These are phyloP conservation scores for Comarum palustre DNA, from an alignment of 306 rosid genomes.

Conservation along the genomic window DNA sequence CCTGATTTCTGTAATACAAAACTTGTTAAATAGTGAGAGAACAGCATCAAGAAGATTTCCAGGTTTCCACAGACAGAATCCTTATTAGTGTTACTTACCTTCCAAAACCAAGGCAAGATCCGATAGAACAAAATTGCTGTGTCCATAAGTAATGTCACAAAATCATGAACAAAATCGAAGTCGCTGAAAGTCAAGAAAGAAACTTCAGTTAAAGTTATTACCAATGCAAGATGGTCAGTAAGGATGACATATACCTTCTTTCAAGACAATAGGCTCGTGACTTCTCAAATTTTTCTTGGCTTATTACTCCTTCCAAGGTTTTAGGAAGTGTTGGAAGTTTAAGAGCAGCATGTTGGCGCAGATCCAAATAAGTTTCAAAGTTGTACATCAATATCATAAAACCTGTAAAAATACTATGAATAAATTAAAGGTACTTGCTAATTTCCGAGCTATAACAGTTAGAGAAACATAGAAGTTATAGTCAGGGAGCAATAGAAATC, in stretches of 20 bases:
- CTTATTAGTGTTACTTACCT: constrained; percentile 44
- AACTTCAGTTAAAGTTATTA: neutral
- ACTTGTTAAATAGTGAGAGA: neutral
- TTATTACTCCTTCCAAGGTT: constrained; percentile 81
- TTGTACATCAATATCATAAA: constrained; percentile 84
- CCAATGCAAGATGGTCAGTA: neutral
- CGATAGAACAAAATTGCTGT: constrained; percentile 73
- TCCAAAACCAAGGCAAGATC: constrained; percentile 94
- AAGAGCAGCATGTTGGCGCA: constrained; percentile 75
- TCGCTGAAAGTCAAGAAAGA: constrained; percentile 50
- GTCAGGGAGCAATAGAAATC: constrained; percentile 9
- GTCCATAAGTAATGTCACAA: constrained; percentile 79
- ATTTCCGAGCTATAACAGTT: neutral
- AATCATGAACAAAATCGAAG: constrained; percentile 85
- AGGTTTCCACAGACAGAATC: constrained; percentile 11
- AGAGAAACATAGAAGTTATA: neutral
- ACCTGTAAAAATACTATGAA: constrained; percentile 42
- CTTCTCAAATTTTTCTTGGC: constrained; percentile 88
- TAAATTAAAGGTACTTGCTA: neutral
- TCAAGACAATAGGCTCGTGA: constrained; percentile 92
- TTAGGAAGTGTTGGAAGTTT: constrained; percentile 85
- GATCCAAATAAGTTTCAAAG: constrained; percentile 82
- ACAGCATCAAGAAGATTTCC: constrained; percentile 11
- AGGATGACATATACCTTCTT: constrained; percentile 56
- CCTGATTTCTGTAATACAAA: constrained; percentile 64